Conservation (phyloP, 192 early-diverging fungal species). For the Podila epicladia region DNA sequence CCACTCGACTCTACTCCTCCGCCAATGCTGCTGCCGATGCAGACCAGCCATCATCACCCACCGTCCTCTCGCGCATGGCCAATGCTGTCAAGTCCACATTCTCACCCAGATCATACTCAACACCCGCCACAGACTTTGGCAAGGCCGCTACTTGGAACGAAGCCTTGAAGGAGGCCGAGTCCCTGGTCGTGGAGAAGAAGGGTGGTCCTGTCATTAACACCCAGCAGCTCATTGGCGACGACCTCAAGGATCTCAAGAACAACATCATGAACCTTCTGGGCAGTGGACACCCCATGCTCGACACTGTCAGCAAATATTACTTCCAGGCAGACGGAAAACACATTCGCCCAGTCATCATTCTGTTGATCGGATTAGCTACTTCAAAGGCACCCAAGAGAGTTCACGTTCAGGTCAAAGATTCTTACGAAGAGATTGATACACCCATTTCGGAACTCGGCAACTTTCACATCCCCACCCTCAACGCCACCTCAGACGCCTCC, state of each 20-base stretch:
- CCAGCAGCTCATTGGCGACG: conserved; percentile 80
- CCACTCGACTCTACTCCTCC: conserved; percentile 21
- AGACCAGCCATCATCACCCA: conserved; percentile 7
- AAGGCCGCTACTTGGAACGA: conserved; percentile 57
- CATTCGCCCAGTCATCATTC: conserved; percentile 90
- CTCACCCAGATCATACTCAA: conserved; percentile 48
- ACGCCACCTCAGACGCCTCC: background rate
- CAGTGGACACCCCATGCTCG: conserved; percentile 88
- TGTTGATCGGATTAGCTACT: conserved; percentile 90
- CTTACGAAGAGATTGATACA: conserved; percentile 67
- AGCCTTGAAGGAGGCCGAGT: conserved; percentile 62
- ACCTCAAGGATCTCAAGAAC: conserved; percentile 85
- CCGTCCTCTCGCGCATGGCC: conserved; percentile 34
- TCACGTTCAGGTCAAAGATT: conserved; percentile 55
- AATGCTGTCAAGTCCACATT: conserved; percentile 50
- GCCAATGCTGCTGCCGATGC: conserved; percentile 3
- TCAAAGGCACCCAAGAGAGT: conserved; percentile 68
- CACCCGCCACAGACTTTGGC: conserved; percentile 38
- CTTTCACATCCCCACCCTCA: conserved; percentile 41
- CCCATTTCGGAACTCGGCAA: conserved; percentile 60
- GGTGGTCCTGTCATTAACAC: conserved; percentile 70
- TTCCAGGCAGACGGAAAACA: conserved; percentile 89
- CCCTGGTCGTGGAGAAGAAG: conserved; percentile 55
- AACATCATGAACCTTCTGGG: conserved; percentile 88
- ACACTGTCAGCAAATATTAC: conserved; percentile 91